Percentiles rank a stretch among this genome's conserved stretches.
phyloP scores from a whole-genome alignment of 352 stramenopile species.

The Globisporangium cylindrosporum region DNA sequence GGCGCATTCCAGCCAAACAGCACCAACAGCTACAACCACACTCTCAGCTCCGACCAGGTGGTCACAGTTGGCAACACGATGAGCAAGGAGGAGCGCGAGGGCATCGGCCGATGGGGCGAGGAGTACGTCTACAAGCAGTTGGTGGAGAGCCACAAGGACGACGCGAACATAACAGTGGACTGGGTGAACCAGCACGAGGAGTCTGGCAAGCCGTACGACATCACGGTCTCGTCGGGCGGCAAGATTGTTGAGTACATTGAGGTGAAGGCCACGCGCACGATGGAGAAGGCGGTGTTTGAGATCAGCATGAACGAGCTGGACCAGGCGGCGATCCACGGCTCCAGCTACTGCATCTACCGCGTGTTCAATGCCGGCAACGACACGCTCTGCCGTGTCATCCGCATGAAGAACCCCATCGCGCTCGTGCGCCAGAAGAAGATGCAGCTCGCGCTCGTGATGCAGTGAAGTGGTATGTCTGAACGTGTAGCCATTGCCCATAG shows the following conservation, averaged over 20 bases:
- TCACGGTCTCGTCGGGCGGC: conserved; percentile 48
- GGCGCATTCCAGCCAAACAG: conserved; percentile 10
- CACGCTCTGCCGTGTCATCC: conserved; percentile 67
- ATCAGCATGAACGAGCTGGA: conserved; percentile 90
- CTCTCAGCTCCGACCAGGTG: conserved; percentile 12
- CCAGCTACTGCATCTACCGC: conserved; percentile 80
- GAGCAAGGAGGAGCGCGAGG: conserved; percentile 69
- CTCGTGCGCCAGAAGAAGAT: conserved; percentile 83
- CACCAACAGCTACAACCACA: background rate
- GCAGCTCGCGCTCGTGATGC: conserved; percentile 76
- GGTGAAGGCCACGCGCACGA: conserved; percentile 84
- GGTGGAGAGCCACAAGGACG: conserved; percentile 35
- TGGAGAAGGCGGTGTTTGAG: conserved; percentile 87
- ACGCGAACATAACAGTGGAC: conserved; percentile 33
- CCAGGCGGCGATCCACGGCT: conserved; percentile 72
- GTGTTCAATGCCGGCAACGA: conserved; percentile 82
- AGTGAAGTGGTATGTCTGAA: conserved; percentile 23
- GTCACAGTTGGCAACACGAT: conserved; percentile 47
- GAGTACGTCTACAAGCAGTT: conserved; percentile 82
- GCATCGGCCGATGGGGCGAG: conserved; percentile 82
- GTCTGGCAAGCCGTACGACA: conserved; percentile 80
- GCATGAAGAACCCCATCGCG: conserved; percentile 81
- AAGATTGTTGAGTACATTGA: conserved; percentile 79
- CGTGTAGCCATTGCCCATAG: background rate
- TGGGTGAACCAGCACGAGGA: conserved; percentile 84